Percentiles rank a stretch among this genome's conserved stretches.
These are phyloP conservation scores for Alnus glutinosa DNA, from an alignment of 306 rosid species.

Conservation along the genomic window DNA sequence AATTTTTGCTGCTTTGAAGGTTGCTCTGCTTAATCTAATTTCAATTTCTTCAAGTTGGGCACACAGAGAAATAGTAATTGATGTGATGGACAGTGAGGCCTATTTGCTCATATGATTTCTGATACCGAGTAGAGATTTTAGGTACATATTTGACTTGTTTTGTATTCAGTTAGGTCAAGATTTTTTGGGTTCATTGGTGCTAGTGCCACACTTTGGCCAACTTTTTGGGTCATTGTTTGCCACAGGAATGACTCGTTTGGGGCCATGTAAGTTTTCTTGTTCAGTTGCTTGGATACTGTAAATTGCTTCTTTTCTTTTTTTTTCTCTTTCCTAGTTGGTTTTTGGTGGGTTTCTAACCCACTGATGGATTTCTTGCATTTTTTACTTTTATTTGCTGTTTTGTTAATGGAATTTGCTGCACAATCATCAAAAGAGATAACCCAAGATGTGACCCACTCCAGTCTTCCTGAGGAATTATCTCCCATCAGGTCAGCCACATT, in stretches of 20 bases:
- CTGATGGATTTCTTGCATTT: conserved; percentile 43
- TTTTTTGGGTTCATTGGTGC: conserved; percentile 96
- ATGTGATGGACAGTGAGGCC: conserved; percentile 90
- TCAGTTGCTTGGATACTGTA: conserved; percentile 19
- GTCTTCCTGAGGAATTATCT: conserved; percentile 51
- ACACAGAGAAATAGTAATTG: conserved; percentile 54
- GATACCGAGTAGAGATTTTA: conserved; percentile 12
- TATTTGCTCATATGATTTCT: conserved; percentile 30
- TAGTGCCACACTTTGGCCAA: conserved; percentile 98
- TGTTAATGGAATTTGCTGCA: conserved; percentile 93
- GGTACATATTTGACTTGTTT: conserved; percentile 36
- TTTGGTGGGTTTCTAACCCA: conserved; percentile 12
- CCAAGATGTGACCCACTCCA: conserved; percentile 43
- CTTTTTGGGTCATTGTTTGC: conserved; percentile 92
- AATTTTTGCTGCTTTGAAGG: conserved; percentile 39
- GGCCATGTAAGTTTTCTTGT: conserved; percentile 70
- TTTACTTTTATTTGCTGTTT: conserved; percentile 82
- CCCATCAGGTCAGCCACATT: conserved; percentile 64
- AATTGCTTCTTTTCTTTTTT: conserved; percentile 12
- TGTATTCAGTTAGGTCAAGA: conserved; percentile 98
- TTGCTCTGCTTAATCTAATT: conserved; percentile 61
- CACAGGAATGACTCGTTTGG: conserved; percentile 87
- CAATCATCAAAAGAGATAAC: conserved; percentile 80
- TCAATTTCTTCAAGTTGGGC: conserved; percentile 96
- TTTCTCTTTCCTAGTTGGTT: conserved; percentile 6